Percentiles rank a stretch among this genome's conserved stretches.
These are phyloP conservation scores for Paracamarosporium sp. DNA, from an alignment of 2,329 filamentous ascomycete genomes.

Conservation along the genomic window DNA sequence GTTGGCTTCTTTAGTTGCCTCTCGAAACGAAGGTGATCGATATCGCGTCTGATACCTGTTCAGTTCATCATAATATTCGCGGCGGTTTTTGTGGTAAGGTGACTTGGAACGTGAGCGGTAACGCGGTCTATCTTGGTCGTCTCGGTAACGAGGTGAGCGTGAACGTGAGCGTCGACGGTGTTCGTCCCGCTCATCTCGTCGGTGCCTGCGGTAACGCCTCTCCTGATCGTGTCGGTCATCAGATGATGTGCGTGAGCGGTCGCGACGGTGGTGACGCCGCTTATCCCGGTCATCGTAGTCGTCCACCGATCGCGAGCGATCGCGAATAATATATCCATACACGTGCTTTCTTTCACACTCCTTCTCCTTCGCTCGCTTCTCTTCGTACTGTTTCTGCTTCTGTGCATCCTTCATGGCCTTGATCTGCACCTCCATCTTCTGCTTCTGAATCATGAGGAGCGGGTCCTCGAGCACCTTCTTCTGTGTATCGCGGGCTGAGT, in stretches of 20 bases:
- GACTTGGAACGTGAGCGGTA: constrained; percentile 31
- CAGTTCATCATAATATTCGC: constrained; percentile 22
- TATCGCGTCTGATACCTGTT: constrained; percentile 28
- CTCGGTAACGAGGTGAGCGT: constrained; percentile 9
- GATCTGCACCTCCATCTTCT: constrained; percentile 69
- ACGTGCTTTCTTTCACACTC: constrained; percentile 57
- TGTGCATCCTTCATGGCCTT: constrained; percentile 66
- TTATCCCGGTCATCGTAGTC: constrained; percentile 19
- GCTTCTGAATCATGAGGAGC: constrained; percentile 88
- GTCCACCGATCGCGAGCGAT: constrained; percentile 34
- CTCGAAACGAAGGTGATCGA: constrained; percentile 21
- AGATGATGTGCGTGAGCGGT: constrained; percentile 45
- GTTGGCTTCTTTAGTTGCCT: background rate
- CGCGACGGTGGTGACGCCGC: constrained; percentile 34
- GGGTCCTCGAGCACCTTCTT: constrained; percentile 91
- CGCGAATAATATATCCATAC: constrained; percentile 35
- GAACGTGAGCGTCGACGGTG: constrained; percentile 10
- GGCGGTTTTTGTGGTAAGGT: constrained; percentile 28
- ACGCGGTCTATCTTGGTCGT: constrained; percentile 21
- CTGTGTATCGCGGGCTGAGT: constrained; percentile 79
- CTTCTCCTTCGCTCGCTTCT: constrained; percentile 42
- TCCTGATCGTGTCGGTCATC: constrained; percentile 31
- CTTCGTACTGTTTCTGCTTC: constrained; percentile 45
- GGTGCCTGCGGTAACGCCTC: constrained; percentile 38
- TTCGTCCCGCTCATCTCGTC: constrained; percentile 25